Percentiles rank a stretch among this genome's conserved stretches.
These are phyloP conservation scores for Phytophthora pisi DNA, from an alignment of 352 stramenopile genomes.

Conservation along the genomic window DNA sequence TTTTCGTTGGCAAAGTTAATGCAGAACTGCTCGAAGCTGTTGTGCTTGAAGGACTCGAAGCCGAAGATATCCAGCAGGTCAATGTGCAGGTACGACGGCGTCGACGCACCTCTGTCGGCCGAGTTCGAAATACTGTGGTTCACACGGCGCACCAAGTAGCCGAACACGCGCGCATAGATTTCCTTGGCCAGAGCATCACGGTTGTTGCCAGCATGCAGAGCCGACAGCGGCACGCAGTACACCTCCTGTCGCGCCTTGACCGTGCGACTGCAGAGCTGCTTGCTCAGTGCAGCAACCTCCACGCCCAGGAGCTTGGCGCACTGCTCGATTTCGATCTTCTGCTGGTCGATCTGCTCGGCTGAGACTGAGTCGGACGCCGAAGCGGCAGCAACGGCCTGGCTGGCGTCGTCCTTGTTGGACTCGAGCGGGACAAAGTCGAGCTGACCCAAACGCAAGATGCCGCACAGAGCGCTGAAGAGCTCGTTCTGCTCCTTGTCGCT, in stretches of 20 bases:
- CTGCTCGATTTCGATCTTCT: conserved; percentile 64
- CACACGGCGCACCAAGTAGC: conserved; percentile 92
- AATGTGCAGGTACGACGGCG: conserved; percentile 83
- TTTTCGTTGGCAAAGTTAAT: conserved; percentile 97
- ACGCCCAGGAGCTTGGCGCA: conserved; percentile 77
- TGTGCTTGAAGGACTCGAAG: conserved; percentile 95
- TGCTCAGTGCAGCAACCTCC: conserved; percentile 58
- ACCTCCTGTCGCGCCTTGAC: conserved; percentile 85
- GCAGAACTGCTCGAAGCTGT: conserved; percentile 96
- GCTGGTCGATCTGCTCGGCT: conserved; percentile 47
- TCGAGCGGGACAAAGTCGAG: conserved; percentile 81
- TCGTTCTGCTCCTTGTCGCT: conserved; percentile 70
- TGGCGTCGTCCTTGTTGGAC: conserved; percentile 78
- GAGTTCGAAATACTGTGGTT: conserved; percentile 85
- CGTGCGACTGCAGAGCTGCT: conserved; percentile 82
- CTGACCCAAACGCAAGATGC: conserved; percentile 83
- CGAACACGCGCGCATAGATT: conserved; percentile 95
- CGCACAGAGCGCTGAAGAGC: conserved; percentile 73
- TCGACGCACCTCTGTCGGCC: conserved; percentile 22
- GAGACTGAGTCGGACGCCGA: conserved; percentile 19
- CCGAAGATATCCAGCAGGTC: conserved; percentile 98
- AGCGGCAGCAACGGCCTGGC: conserved; percentile 56
- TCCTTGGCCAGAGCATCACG: conserved; percentile 96
- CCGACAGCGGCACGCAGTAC: conserved; percentile 79
- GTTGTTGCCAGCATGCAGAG: conserved; percentile 79